Evolutionary conservation across 257 asterid species (phyloP).

Genomic region (Catharanthus roseus): DNA sequence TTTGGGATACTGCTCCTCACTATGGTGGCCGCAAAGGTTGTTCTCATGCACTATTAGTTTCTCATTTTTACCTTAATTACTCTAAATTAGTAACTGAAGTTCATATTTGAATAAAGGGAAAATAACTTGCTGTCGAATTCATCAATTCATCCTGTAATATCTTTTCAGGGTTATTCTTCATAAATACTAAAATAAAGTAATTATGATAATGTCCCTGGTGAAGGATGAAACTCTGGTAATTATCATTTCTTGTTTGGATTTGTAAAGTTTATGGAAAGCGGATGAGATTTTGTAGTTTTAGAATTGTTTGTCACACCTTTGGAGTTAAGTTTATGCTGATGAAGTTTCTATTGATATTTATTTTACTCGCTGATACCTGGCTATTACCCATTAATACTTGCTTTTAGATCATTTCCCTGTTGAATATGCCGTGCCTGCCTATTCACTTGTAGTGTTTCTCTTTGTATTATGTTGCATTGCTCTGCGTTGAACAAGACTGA

Average conservation of each 20-base stretch:
- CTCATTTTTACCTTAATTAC: background rate
- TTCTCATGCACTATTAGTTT: background rate
- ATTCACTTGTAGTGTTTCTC: background rate
- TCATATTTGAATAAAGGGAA: background rate
- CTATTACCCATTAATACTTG: background rate
- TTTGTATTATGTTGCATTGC: background rate
- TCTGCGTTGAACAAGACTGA: background rate
- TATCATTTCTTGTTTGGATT: background rate
- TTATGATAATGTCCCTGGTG: background rate
- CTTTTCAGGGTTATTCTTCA: background rate
- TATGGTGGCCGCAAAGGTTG: constrained; percentile 77
- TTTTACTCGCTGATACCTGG: background rate
- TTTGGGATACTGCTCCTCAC: constrained; percentile 94
- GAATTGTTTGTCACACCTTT: background rate
- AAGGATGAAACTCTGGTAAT: background rate
- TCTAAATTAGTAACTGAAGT: constrained; percentile 6
- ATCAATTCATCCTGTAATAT: background rate
- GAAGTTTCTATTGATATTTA: background rate
- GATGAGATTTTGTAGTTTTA: background rate
- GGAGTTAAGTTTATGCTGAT: background rate
- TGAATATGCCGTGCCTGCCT: background rate
- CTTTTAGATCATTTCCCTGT: constrained; percentile 2
- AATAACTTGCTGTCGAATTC: background rate
- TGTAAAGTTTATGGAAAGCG: background rate
- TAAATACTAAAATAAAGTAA: background rate